phyloP scores from a whole-genome alignment of 164 flowering plant genomes.

The Houttuynia cordata region DNA sequence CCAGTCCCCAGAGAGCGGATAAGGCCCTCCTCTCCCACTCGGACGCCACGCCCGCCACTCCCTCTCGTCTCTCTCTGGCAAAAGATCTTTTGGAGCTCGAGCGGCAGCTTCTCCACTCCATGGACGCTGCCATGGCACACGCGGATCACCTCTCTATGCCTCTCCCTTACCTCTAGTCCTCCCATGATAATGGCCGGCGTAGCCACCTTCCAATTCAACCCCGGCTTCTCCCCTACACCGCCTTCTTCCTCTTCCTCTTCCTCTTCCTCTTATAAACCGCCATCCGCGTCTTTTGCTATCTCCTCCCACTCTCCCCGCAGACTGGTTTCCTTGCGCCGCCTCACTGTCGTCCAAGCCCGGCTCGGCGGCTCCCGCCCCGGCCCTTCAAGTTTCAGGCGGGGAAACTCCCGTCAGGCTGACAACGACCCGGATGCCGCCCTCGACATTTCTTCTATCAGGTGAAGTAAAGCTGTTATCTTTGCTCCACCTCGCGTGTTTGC shows the following conservation, averaged over 20 bases:
- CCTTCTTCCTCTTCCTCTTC: conserved; percentile 2
- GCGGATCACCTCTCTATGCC: background rate
- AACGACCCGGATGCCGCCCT: conserved; percentile 34
- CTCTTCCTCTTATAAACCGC: background rate
- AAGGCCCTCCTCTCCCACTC: background rate
- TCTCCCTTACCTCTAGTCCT: background rate
- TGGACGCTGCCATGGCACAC: background rate
- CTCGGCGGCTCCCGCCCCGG: conserved; percentile 19
- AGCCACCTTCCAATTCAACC: background rate
- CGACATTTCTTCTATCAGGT: conserved; percentile 46
- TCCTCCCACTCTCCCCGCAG: conserved; percentile 4
- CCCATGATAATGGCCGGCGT: background rate
- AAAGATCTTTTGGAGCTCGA: too few species aligned
- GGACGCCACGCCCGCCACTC: background rate
- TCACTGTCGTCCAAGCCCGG: conserved; percentile 8
- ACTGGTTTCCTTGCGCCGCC: conserved; percentile 15
- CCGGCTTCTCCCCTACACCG: background rate
- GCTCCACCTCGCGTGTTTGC: background rate
- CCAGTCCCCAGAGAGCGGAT: background rate
- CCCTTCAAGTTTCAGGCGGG: conserved; percentile 4
- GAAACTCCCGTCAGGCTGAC: conserved; percentile 9
- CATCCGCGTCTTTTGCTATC: background rate
- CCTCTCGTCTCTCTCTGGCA: background rate
- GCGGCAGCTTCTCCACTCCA: too few species aligned
- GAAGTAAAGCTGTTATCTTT: background rate